A percentile compares a stretch with the other conserved stretches of the same genome.
Conservation (phyloP, 1,284 basidiomycete species). For the Malassezia japonica region DNA sequence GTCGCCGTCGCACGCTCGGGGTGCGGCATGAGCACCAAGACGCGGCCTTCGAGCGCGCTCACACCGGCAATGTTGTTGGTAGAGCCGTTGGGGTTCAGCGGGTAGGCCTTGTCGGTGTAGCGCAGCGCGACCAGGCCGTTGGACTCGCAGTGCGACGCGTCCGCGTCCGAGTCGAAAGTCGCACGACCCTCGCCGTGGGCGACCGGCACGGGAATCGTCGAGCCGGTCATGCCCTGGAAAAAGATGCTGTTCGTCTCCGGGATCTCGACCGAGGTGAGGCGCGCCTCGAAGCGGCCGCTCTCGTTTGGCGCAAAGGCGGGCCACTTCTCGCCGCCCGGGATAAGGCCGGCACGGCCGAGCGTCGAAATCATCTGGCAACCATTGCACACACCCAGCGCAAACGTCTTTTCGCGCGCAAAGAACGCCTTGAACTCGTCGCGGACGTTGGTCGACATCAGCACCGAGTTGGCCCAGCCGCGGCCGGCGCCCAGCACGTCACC, state of each 20-base stretch:
- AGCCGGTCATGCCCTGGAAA: conserved; percentile 75
- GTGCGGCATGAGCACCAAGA: conserved; percentile 87
- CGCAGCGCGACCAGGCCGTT: conserved; percentile 29
- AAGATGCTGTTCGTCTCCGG: conserved; percentile 63
- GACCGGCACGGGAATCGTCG: conserved; percentile 78
- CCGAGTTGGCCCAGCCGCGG: conserved; percentile 92
- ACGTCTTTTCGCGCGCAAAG: conserved; percentile 62
- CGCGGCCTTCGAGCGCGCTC: conserved; percentile 71
- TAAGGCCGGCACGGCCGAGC: conserved; percentile 59
- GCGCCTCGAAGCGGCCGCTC: conserved; percentile 81
- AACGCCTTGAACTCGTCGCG: conserved; percentile 68
- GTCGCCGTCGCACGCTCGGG: conserved; percentile 47
- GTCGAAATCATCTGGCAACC: conserved; percentile 94
- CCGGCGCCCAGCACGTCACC: conserved; percentile 96
- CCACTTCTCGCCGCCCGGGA: conserved; percentile 71
- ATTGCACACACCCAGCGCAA: conserved; percentile 91
- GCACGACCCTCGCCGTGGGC: conserved; percentile 92
- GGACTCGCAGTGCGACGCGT: conserved; percentile 18
- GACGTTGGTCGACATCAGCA: conserved; percentile 67
- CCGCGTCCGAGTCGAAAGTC: conserved; percentile 54
- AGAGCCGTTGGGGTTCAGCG: conserved; percentile 80
- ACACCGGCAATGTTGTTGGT: conserved; percentile 78
- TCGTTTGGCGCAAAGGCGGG: conserved; percentile 82
- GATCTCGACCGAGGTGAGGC: conserved; percentile 71
- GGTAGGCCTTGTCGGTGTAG: conserved; percentile 40